Percentiles rank a stretch among this genome's conserved stretches.
Conservation (phyloP, 1,139 yeast genomes). For the Blastobotrys buckinghamii region DNA sequence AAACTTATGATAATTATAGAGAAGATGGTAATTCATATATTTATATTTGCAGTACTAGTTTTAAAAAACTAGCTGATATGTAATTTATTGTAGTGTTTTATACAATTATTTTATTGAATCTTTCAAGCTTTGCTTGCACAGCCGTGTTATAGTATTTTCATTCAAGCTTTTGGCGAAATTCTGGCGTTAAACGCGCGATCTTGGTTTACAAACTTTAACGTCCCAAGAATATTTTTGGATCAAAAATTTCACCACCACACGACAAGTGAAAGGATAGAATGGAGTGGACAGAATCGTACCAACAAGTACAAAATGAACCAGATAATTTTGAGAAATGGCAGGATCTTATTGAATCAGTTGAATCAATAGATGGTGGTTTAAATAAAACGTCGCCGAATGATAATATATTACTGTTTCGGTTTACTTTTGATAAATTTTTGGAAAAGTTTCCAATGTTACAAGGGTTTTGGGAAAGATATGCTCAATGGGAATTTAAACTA, state of each 20-base stretch:
- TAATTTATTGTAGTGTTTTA: no score
- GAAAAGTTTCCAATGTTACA: constrained; percentile 61
- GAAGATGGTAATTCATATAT: no score
- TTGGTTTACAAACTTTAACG: no score
- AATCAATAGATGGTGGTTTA: constrained; percentile 37
- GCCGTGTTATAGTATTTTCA: no score
- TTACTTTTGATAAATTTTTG: constrained; percentile 53
- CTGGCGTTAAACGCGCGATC: no score
- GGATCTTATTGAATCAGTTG: constrained; percentile 36
- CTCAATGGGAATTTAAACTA: constrained; percentile 56
- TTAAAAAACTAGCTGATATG: no score
- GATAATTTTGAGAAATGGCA: constrained; percentile 49
- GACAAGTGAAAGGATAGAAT: background rate
- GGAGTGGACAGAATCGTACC: constrained; percentile 24
- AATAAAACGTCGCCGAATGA: constrained; percentile 41
- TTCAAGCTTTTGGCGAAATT: no score
- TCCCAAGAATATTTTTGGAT: background rate
- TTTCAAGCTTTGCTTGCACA: no score
- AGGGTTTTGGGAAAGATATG: constrained; percentile 77
- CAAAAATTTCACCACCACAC: no score
- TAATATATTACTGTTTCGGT: constrained; percentile 41
- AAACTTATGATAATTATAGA: no score
- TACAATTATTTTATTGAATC: no score
- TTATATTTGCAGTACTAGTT: no score
- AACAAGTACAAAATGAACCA: constrained; percentile 29